Evolutionary conservation across 257 asterid species (phyloP), one percentile per base, ranked within the genome.

Genomic region (Dorcoceras hygrometricum): DNA sequence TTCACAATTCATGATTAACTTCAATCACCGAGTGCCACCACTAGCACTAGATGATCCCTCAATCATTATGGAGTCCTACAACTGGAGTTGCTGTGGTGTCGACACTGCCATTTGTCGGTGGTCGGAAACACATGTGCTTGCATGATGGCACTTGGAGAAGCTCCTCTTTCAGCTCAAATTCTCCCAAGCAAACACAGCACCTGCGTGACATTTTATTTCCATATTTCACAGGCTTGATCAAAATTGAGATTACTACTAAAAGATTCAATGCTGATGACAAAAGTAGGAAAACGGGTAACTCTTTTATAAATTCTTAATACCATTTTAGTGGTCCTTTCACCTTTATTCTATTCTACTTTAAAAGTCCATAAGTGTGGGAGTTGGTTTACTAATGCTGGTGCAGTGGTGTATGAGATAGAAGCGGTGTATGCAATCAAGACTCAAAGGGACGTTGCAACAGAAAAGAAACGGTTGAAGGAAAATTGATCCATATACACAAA

Each of bases 171-270:
- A 75, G 12, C 78, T 82, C 89, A 53, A 80, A 89, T 57, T 89
- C 97, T 72, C 97, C 97, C 66, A 90, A 76, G 67, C 97, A 89
- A 54, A 89, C 93, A 50, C 95, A 82, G 36, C 97, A 90, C 80
- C 97, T 90, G 83, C 0, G 53, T 4, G 43, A 56, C 48, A 23
- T 67, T 26, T 75, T 25, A 25, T 58, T 58, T 16, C 34, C 39
- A 58, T n/a, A 11, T 0, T 29, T 29, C 29, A 59, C 36, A 16
- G 7, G 65, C 20, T 16, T 14, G 12, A 29, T 3, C 7, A 29
- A 29, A 16, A 12, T 25, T 5, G 50, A 34, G 46, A 26, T 25
- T 27, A 26, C n/a, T n/a, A n/a, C 9, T 11, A 16, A 12, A 59
- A 43, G 3, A 43, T 43, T 6, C 16, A 43, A 34, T 2, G 9